phyloP scores from a whole-genome alignment of 495 filamentous ascomycete genomes.

The Neurospora sp. region DNA sequence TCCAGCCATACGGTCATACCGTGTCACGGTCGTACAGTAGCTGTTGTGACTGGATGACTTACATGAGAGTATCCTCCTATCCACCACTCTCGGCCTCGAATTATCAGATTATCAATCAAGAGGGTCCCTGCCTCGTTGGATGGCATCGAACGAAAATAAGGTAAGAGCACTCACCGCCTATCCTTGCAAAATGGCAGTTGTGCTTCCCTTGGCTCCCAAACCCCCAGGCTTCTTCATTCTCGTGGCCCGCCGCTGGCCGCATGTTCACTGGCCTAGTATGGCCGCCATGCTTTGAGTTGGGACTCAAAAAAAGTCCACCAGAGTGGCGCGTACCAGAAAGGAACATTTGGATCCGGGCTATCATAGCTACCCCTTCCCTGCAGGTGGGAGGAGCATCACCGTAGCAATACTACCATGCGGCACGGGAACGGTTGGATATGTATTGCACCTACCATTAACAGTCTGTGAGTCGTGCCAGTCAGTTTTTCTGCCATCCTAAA shows the following conservation, averaged over 20 bases:
- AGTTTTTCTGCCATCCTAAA: background rate
- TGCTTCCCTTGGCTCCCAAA: background rate
- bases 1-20: background rate
- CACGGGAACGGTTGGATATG: background rate
- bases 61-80: background rate
- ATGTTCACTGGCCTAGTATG: background rate
- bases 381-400: background rate
- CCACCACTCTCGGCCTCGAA: background rate
- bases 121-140: background rate
- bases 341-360: background rate
- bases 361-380: background rate
- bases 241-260: background rate
- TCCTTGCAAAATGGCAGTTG: background rate
- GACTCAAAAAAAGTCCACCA: background rate
- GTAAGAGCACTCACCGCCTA: background rate
- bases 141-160: background rate
- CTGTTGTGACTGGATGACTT: background rate
- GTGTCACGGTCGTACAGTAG: background rate
- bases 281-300: background rate
- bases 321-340: background rate
- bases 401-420: background rate
- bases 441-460: background rate
- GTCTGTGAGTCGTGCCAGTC: background rate
- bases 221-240: background rate
- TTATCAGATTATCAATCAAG: background rate